phyloP scores from a whole-genome alignment of 805 yeast genomes.

The Hyphopichia homilentoma region DNA sequence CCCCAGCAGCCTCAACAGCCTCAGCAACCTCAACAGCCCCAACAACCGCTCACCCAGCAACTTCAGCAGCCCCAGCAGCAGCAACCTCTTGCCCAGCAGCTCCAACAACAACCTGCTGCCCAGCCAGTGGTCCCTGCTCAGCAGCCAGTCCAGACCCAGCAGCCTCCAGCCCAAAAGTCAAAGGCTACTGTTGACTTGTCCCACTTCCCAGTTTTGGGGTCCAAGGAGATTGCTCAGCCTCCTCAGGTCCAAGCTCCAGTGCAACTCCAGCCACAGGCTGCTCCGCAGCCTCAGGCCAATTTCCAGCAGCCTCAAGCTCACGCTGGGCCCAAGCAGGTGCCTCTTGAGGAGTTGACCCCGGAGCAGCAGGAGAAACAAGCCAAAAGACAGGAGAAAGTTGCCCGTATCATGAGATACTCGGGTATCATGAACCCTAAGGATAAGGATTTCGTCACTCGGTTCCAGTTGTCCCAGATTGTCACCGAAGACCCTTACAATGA shows the following conservation, averaged over 20 bases:
- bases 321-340: slow-evolving; percentile 23
- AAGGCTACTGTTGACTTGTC: slow-evolving; percentile 31
- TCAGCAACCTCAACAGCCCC: slow-evolving; percentile 10
- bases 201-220: slow-evolving; percentile 55
- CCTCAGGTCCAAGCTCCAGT: slow-evolving; percentile 7
- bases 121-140: slow-evolving; percentile 6
- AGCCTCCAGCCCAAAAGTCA: slow-evolving; percentile 4
- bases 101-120: slow-evolving; percentile 7
- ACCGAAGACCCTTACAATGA: slow-evolving; percentile 97
- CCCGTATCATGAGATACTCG: slow-evolving; percentile 72
- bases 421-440: slow-evolving; percentile 98
- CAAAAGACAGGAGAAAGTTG: slow-evolving; percentile 69
- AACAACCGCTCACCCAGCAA: slow-evolving; percentile 9
- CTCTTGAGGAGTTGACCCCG: slow-evolving; percentile 47
- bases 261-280: slow-evolving; percentile 13
- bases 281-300: slow-evolving; percentile 19
- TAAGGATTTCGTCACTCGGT: slow-evolving; percentile 90
- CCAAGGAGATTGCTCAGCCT: slow-evolving; percentile 27
- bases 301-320: slow-evolving; percentile 26
- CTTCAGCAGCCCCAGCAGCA: slow-evolving; percentile 13
- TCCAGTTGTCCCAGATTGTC: slow-evolving; percentile 92
- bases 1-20: slow-evolving; percentile 11
- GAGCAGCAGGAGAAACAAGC: slow-evolving; percentile 69
- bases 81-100: slow-evolving; percentile 9
- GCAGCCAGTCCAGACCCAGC: slow-evolving; percentile 5